Conservation (phyloP, 164 flowering plant genomes). For the Magnolia kwangsiensis region DNA sequence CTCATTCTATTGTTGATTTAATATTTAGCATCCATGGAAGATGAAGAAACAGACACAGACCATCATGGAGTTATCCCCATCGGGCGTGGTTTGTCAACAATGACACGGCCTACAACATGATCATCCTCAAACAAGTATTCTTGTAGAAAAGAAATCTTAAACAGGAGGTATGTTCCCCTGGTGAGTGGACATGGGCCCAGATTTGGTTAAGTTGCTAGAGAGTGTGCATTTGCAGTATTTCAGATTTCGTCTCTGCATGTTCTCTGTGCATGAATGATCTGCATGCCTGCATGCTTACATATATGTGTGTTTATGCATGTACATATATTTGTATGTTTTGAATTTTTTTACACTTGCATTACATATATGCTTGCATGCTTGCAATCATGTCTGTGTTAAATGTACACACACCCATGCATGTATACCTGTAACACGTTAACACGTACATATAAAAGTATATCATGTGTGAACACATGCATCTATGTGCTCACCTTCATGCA, state of each 20-base stretch:
- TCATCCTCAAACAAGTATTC: neutral
- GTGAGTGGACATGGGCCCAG: neutral
- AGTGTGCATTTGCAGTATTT: neutral
- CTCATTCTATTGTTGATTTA: too few relatives aligned
- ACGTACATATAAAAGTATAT: too few relatives aligned
- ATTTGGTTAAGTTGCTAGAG: too few relatives aligned
- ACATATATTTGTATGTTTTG: neutral
- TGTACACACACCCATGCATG: too few relatives aligned
- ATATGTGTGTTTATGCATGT: neutral
- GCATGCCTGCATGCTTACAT: neutral
- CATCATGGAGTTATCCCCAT: constrained; percentile 53
- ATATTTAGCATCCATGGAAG: constrained; percentile 45
- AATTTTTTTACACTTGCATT: too few relatives aligned
- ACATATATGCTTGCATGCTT: too few relatives aligned
- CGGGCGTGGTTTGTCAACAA: constrained; percentile 88
- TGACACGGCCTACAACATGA: constrained; percentile 95
- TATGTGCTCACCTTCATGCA: too few relatives aligned
- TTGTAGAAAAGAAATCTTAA: neutral
- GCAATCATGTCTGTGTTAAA: too few relatives aligned
- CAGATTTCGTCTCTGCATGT: neutral
- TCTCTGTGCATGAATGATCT: neutral
- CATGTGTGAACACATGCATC: too few relatives aligned
- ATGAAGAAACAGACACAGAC: constrained; percentile 39
- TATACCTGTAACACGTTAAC: too few relatives aligned
- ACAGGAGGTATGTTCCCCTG: constrained; percentile 2